Evolutionary conservation across 176 grass and related monocot genomes (phyloP), one percentile per base, ranked within the genome.

Genomic region (Oryza nivara): DNA sequence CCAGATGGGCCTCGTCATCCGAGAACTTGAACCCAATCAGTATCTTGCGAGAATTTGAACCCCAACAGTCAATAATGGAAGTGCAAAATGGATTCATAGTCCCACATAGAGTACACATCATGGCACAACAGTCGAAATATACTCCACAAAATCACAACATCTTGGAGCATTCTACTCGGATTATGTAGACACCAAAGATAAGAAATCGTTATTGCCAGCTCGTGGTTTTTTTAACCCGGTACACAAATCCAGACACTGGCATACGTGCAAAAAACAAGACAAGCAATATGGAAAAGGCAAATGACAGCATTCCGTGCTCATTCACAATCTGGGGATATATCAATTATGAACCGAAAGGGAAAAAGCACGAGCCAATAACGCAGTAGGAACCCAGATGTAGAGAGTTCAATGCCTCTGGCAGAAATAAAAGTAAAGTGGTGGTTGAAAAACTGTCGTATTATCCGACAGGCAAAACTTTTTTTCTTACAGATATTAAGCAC

Each of bases 401-500:
- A 12, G 41, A 9, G 73, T 78, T 65, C 28, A 77, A 71, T 36
- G 47, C 70, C 77, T 79, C 32, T 65, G 65, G 44, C 70, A 80
- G 48, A 69, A 51, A 52, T 40, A 11, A 80, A 82, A 87, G 47
- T 51, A 80, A 81, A 81, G 4, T 34, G 38, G 66, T 28, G 11
- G 28, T 61, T 32, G 49, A 82, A 76, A 80, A 83, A 74, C 20
- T 75, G 58, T 7, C 26, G 20, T 75, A n/a, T 80, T 83, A 80
- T 30, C 61, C n/a, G 9, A 80, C 68, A 51, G 80, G 69, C 46
- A 79, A 87, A 82, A 82, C 45, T 67, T 15, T 5, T 5, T 78
- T 47, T 84, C 73, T 58, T 71, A 76, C 86, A 92, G 34, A 92
- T 68, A 86, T 72, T 54, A 78, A 45, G 70, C 54, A 75, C 73